Evolutionary conservation across 106 monocot species (phyloP), one percentile per base, ranked within the genome.

Genomic region (Apostasia shenzhenica): DNA sequence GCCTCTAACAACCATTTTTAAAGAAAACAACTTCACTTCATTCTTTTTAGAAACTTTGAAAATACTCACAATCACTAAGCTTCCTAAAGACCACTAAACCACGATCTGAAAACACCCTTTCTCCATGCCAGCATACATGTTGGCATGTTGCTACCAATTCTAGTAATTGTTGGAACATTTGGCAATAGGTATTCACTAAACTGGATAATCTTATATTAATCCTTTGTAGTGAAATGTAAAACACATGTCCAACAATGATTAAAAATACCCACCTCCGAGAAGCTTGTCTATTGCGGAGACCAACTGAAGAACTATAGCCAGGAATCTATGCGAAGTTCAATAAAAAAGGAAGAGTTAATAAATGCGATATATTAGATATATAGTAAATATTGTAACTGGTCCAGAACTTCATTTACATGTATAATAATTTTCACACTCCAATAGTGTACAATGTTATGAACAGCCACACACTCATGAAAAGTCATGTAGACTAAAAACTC

Each of bases 211-310:
- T 1, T 41, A 59, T 2, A 8, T 26, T 26, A 26, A 41, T 6
- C 41, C 41, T 8, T 39, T 41, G 41, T 8, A 41, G 40, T 2
- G 40, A 44, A 62, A 13, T 10, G 45, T 45, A 45, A 45, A 26
- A 26, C 26, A 26, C 26, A 26, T 26, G 26, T 26, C 26, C 45
- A 7, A 45, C 59, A 59, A 3, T 61, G 42, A 38, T 3, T 41
- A 61, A 42, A 61, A 42, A 26, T 44, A 62, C 76, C 73, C 65
- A 79, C 82, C 72, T 81, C 59, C 78, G 75, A 70, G 86, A 82
- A 52, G 76, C 11, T 76, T 76, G 75, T 48, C 86, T 55, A 53
- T 82, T 57, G 45, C 82, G 79, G 76, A 73, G 76, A 77, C 55
- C 53, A 44, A 43, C 73, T 56, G 75, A 51, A 26, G 85, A 78